phyloP scores from a whole-genome alignment of 1,139 yeast genomes.

The Kodamaea ohmeri region DNA sequence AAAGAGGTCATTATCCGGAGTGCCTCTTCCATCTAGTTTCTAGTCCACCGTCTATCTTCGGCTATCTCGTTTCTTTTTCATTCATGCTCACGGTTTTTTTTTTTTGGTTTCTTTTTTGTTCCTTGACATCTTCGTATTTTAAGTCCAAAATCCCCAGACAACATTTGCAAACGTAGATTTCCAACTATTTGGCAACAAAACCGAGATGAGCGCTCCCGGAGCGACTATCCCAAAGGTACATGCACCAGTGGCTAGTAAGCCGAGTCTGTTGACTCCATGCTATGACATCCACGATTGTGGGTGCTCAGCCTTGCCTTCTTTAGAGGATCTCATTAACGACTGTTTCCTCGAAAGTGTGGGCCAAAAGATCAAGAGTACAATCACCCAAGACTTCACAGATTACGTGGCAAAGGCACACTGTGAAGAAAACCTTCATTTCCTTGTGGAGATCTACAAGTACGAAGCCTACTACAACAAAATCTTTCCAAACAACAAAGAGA shows the following conservation, averaged over 20 bases:
- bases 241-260: slow-evolving; percentile 17
- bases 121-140: slow-evolving; percentile 4
- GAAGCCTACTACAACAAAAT: slow-evolving; percentile 28
- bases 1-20: too few relatives aligned
- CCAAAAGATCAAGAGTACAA: slow-evolving; percentile 10
- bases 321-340: slow-evolving; percentile 23
- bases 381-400: slow-evolving; percentile 18
- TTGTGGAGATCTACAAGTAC: slow-evolving; percentile 46
- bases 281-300: background rate
- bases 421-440: slow-evolving; percentile 45
- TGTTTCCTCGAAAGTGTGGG: slow-evolving; percentile 17
- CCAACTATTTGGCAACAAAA: background rate
- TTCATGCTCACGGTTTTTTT: background rate
- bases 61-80: slow-evolving; percentile 1
- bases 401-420: slow-evolving; percentile 31
- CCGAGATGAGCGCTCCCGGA: slow-evolving; percentile 8
- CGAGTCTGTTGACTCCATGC: slow-evolving; percentile 12
- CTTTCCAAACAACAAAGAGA: slow-evolving; percentile 14
- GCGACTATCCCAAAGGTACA: slow-evolving; percentile 7
- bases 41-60: too few relatives aligned
- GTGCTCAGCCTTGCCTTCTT: slow-evolving; percentile 11
- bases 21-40: too few relatives aligned
- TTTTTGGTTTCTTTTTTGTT: slow-evolving; percentile 2
- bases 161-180: background rate
- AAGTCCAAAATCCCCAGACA: slow-evolving; percentile 1